Base-by-base conservation (phyloP, 2,329 filamentous ascomycete genomes). In the Penicillium sp. region DNA sequence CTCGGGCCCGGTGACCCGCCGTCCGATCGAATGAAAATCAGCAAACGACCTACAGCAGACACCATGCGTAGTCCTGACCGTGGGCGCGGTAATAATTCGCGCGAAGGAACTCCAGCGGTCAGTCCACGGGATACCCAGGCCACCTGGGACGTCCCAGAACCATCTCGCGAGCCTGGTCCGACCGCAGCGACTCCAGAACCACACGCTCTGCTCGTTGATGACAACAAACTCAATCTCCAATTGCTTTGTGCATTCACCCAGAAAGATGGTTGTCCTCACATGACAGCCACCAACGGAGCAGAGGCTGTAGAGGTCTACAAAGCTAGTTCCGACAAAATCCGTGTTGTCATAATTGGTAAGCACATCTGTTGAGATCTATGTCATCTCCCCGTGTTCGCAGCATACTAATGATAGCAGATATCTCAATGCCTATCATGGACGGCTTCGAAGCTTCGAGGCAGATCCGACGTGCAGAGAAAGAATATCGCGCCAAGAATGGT, bases 351-450 rank as follows among this genome's bases (percentile, higher is more conserved):
- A 5, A 50, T 63, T 13, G 60, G 60, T 63, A 57, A 24, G 57
- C 5, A 18, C 13, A 16, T 39, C 5, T 14, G 36, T 6, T 16
- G 14, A 16, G n/a, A 40, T 21, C 16, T 16, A 39, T 18, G 18
- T 3, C 18, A 29, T 13, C 13, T 43, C 18, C 29, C 13, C 5
- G 3, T 32, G 24, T 5, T 24, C n/a, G 1, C 29, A 24, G 13
- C 29, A 8, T 27, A 27, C 21, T 36, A 6, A 47, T 13, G 27
- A 18, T 14, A 11, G 16, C 34, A 71, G 70, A 72, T 43, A 67
- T 73, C 44, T 69, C 67, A 7, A 73, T 73, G 71, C 71, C 71
- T 2, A 62, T 73, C 22, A 73, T 73, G 69, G 62, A 72, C 45
- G 71, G 71, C 6, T 56, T 73, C 5, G 67, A 66, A 34, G 55